Percentiles rank a stretch among this genome's conserved stretches.
phyloP scores from a whole-genome alignment of 495 filamentous ascomycete genomes.

The Cenococcum geophilum region DNA sequence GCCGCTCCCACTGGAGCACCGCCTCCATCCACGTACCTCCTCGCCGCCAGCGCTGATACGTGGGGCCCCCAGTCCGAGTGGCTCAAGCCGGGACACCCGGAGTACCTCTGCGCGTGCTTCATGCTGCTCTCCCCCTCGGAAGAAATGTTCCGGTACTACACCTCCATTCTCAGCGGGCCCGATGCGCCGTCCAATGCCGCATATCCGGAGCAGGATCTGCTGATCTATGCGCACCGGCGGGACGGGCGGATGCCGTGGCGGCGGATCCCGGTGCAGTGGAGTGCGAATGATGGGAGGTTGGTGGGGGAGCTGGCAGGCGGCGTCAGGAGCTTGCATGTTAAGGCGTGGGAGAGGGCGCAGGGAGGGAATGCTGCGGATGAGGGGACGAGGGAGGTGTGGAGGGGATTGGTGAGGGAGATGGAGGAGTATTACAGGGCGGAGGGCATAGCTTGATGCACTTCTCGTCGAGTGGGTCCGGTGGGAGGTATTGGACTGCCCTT shows the following conservation, averaged over 20 bases:
- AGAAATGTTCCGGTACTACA: slow-evolving; percentile 11
- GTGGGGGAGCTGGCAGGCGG: slow-evolving; percentile 4
- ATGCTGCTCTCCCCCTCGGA: slow-evolving; percentile 12
- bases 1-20: background rate
- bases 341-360: slow-evolving; percentile 13
- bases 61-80: slow-evolving; percentile 10
- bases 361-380: slow-evolving; percentile 17
- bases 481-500: no score
- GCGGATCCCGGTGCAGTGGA: slow-evolving; percentile 14
- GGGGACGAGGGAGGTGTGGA: slow-evolving; percentile 6
- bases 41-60: slow-evolving; percentile 15
- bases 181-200: slow-evolving; percentile 11
- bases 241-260: slow-evolving; percentile 17
- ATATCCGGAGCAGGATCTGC: slow-evolving; percentile 18
- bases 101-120: slow-evolving; percentile 23
- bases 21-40: slow-evolving; percentile 6
- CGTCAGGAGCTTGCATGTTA: slow-evolving; percentile 20
- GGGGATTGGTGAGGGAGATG: slow-evolving; percentile 14
- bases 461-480: no score
- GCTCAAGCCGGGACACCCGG: slow-evolving; percentile 14
- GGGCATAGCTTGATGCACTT: background rate
- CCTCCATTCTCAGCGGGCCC: background rate
- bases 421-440: background rate
- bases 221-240: slow-evolving; percentile 13
- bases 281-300: slow-evolving; percentile 22